Evolutionary conservation across 805 yeast species (phyloP), one percentile per base, ranked within the genome.

Genomic region (Metschnikowia aberdeeniae): DNA sequence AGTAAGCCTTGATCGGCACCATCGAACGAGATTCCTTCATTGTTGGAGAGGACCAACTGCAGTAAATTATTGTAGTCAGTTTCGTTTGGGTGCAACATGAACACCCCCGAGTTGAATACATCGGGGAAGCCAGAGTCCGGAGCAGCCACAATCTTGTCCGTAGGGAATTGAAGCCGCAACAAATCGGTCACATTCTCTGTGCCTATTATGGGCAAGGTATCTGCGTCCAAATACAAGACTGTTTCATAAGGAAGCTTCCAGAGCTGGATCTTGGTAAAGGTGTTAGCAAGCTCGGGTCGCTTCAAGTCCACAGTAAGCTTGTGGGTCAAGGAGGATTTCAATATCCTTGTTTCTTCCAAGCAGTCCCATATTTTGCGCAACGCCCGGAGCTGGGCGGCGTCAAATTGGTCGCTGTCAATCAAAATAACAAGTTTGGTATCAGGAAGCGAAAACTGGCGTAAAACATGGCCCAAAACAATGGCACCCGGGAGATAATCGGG

Each of bases 1-100:
- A 89, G 70, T 31, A 89, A 70, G 10, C 97, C 97, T 63, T 89
- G 97, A 64, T 89, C 97, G 2, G 95, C 92, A 34, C 96, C 96
- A 64, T 89, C 97, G 55, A 88, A 86, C 3, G 74, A 63, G 1
- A 61, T 53, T 29, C 56, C 53, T 3, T 26, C 49, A 29, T 51
- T 35, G 13, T 45, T 36, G 8, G 52, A 43, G 1, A 56, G 48
- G 10, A 59, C 62, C 36, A 67, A 53, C 4, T 47, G 47, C 34
- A 54, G 54, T 39, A 89, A 69, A 32, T 42, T 45, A 10, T 11
- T 22, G 39, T 47, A 49, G 47, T 54, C 58, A 10, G 31, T 8
- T n/a, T 24, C 32, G 43, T 47, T 38, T 5, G 58, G 58, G 10
- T 39, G 44, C 49, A 54, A 49, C 24, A 42, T 51, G 26, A 54